Conservation (phyloP, 2,329 filamentous ascomycete genomes). For the Paramyrothecium sp. region DNA sequence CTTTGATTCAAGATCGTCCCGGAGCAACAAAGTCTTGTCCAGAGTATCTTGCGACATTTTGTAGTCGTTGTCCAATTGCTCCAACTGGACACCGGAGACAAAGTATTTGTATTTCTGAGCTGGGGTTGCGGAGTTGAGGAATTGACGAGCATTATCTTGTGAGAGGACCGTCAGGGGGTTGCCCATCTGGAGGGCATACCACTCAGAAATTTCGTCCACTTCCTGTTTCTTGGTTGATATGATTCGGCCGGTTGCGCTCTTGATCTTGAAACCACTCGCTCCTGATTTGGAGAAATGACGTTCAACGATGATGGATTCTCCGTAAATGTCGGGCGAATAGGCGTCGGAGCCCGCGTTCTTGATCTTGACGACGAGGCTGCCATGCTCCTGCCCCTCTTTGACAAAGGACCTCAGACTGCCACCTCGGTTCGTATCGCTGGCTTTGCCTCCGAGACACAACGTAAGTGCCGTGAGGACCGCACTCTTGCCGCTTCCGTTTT, state of each 20-base stretch:
- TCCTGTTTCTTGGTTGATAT: slow-evolving; percentile 84
- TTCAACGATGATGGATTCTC: slow-evolving; percentile 85
- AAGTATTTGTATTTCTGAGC: slow-evolving; percentile 95
- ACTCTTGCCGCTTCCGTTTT: slow-evolving; percentile 97
- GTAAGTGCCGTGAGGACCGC: slow-evolving; percentile 91
- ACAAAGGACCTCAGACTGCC: slow-evolving; percentile 87
- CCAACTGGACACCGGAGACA: slow-evolving; percentile 87
- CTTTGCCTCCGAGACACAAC: slow-evolving; percentile 91
- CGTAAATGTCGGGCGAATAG: slow-evolving; percentile 80
- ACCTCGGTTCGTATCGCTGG: slow-evolving; percentile 87
- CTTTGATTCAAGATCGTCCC: slow-evolving; percentile 32
- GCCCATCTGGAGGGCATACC: slow-evolving; percentile 89
- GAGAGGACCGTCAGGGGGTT: slow-evolving; percentile 96
- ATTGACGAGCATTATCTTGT: slow-evolving; percentile 91
- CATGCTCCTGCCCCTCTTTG: slow-evolving; percentile 80
- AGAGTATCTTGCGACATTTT: slow-evolving; percentile 76
- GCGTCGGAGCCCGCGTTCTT: slow-evolving; percentile 88
- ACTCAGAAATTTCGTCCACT: slow-evolving; percentile 90
- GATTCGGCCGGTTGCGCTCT: slow-evolving; percentile 65
- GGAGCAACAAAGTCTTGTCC: slow-evolving; percentile 55
- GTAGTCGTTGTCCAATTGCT: slow-evolving; percentile 91
- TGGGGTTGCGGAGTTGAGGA: slow-evolving; percentile 80
- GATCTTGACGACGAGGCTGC: slow-evolving; percentile 76
- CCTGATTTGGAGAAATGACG: slow-evolving; percentile 78
- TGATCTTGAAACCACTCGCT: slow-evolving; percentile 82